Base-by-base conservation (phyloP, 352 stramenopile species). In the Pythium vanterpoolii region DNA sequence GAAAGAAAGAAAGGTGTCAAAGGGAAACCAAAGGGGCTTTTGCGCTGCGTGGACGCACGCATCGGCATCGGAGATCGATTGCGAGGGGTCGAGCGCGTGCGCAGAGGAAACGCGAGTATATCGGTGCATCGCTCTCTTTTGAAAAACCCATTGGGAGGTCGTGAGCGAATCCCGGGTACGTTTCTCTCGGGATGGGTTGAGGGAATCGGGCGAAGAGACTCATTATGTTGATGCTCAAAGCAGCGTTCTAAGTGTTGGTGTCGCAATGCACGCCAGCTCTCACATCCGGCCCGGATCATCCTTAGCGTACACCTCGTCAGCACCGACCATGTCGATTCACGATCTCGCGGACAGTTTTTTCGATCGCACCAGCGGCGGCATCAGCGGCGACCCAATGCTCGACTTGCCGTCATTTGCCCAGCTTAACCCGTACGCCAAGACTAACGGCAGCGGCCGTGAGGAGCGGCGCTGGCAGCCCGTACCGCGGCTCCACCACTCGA, bases 381-480 rank as follows among this genome's bases (percentile, higher is more conserved):
- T 59, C 94, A 24, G 98, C 93, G 1, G 95, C 92, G 51, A 99
- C 77, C 56, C 96, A 93, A 64, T 98, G 90, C 0, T 97, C 93
- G 47, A 96, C 70, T 3, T 93, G 48, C 85, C 85, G 18, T 79
- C 83, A 21, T 95, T 95, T 44, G 73, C 79, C 39, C 66, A 74
- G 19, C 58, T 95, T 27, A 95, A 95, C 62, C 83, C 83, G 27
- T 92, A 84, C 60, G 79, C 80, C n/a, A 83, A 83, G 26, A 63
- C 54, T 16, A 58, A 51, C 9, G 44, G 27, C 18, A 49, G 18
- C 5, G 13, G n/a, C 6, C 72, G 64, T 40, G 62, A 81, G 27
- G 84, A 89, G 38, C 66, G 67, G 49, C 82, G 83, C 21, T 95
- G 83, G 82, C 80, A 93, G 64, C 83, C 86, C 5, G 83, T 93